A percentile compares a stretch with the other conserved stretches of the same genome.
These are phyloP conservation scores for Spizellomyces punctatus DNA, from an alignment of 192 early-diverging fungal species.

Conservation along the genomic window DNA sequence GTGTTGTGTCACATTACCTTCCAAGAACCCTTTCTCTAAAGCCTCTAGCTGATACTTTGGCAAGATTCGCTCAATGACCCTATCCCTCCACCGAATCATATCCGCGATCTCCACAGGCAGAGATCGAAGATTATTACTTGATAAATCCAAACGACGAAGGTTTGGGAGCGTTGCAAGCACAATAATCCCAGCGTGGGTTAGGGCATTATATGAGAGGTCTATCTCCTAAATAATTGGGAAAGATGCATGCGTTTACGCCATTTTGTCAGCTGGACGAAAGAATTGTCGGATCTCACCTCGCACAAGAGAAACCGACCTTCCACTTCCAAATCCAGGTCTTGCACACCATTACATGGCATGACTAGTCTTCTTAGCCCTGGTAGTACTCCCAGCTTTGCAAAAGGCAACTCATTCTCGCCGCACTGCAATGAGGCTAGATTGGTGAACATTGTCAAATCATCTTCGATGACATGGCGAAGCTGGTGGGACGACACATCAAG, in stretches of 20 bases:
- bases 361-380: conserved; percentile 41
- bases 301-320: conserved; percentile 46
- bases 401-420: conserved; percentile 51
- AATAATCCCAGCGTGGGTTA: conserved; percentile 42
- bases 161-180: conserved; percentile 51
- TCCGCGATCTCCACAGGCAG: conserved; percentile 39
- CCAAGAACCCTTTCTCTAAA: neutral
- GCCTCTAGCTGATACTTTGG: conserved; percentile 20
- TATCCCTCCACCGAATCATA: conserved; percentile 44
- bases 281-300: conserved; percentile 14
- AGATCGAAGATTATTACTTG: conserved; percentile 42
- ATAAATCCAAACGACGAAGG: conserved; percentile 47
- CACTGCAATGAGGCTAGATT: conserved; percentile 51
- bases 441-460: conserved; percentile 54
- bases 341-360: conserved; percentile 53
- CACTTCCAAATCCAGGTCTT: conserved; percentile 57
- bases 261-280: neutral
- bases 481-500: conserved; percentile 42
- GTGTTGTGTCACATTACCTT: neutral
- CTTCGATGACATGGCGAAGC: conserved; percentile 53
- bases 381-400: conserved; percentile 49
- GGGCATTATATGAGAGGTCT: conserved; percentile 56
- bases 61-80: conserved; percentile 45
- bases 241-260: conserved; percentile 3
- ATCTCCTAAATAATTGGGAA: conserved; percentile 29